These are phyloP conservation scores for Brettanomyces custersianus DNA, from an alignment of 805 yeast genomes.

Conservation along the genomic window DNA sequence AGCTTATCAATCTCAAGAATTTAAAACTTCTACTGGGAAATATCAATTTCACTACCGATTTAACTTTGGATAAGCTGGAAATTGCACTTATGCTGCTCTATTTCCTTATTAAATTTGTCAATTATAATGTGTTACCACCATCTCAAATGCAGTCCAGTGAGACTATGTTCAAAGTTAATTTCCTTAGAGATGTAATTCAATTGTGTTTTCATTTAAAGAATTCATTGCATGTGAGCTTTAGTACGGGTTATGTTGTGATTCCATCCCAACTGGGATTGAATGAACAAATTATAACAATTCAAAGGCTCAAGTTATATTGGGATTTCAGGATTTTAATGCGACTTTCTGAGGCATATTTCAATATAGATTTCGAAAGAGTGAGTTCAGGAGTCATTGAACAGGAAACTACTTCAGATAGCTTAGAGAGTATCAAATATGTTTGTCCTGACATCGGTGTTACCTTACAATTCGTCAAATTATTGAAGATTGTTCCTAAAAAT, in stretches of 20 bases:
- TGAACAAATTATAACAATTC: constrained; percentile 17
- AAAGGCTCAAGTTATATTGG: constrained; percentile 36
- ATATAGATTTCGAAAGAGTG: constrained; percentile 10
- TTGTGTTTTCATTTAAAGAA: constrained; percentile 30
- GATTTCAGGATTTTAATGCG: constrained; percentile 27
- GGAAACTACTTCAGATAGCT: constrained; percentile 22
- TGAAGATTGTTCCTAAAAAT: constrained; percentile 24
- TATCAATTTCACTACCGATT: constrained; percentile 36
- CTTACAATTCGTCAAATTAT: constrained; percentile 23
- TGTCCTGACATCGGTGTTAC: constrained; percentile 27
- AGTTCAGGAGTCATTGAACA: constrained; percentile 11
- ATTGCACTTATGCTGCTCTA: constrained; percentile 40
- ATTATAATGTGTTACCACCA: constrained; percentile 14
- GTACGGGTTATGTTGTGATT: constrained; percentile 6
- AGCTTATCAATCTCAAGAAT: constrained; percentile 28
- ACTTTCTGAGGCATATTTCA: constrained; percentile 21
- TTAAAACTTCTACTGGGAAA: constrained; percentile 36
- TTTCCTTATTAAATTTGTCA: constrained; percentile 33
- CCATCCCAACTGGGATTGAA: constrained; percentile 3
- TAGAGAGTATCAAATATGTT: constrained; percentile 26
- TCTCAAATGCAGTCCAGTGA: constrained; percentile 22
- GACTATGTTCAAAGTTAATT: constrained; percentile 19
- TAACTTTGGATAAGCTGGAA: constrained; percentile 39
- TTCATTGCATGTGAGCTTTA: constrained; percentile 34
- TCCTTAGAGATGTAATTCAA: constrained; percentile 38